Percentiles rank a stretch among this genome's conserved stretches.
Conservation (phyloP, 23 red algal genomes). For the Gracilaria gracilis region DNA sequence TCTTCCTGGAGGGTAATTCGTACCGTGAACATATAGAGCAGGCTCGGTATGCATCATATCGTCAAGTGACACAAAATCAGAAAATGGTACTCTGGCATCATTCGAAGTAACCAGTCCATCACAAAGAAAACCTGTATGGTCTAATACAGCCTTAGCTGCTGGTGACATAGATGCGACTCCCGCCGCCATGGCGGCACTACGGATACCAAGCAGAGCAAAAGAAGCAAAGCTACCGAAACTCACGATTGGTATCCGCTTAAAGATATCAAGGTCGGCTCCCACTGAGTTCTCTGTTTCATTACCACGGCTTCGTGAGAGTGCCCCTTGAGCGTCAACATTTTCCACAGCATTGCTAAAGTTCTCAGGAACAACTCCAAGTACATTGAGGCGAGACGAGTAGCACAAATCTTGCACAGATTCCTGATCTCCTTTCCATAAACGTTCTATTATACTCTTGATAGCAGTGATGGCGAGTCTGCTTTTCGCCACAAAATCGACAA, state of each 20-base stretch:
- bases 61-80: slow-evolving; percentile 41
- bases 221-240: slow-evolving; percentile 54
- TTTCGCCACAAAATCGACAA: slow-evolving; percentile 59
- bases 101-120: slow-evolving; percentile 51
- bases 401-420: slow-evolving; percentile 51
- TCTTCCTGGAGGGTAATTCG: slow-evolving; percentile 58
- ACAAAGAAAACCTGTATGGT: slow-evolving; percentile 53
- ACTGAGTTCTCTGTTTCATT: background rate
- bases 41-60: slow-evolving; percentile 77
- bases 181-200: slow-evolving; percentile 55
- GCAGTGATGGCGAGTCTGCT: slow-evolving; percentile 47
- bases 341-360: background rate
- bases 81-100: slow-evolving; percentile 58
- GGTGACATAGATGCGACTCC: slow-evolving; percentile 70
- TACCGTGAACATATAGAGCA: slow-evolving; percentile 52
- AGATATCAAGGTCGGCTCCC: background rate
- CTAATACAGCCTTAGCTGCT: slow-evolving; percentile 46
- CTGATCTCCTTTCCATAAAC: slow-evolving; percentile 41
- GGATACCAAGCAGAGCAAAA: slow-evolving; percentile 51
- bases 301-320: background rate
- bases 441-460: slow-evolving; percentile 35
- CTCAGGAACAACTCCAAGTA: slow-evolving; percentile 23
- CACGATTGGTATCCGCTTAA: slow-evolving; percentile 41
- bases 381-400: slow-evolving; percentile 37
- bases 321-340: background rate